These are phyloP conservation scores for Arthrobotrys megalospora DNA, from an alignment of 2,329 filamentous ascomycete genomes.

Conservation along the genomic window DNA sequence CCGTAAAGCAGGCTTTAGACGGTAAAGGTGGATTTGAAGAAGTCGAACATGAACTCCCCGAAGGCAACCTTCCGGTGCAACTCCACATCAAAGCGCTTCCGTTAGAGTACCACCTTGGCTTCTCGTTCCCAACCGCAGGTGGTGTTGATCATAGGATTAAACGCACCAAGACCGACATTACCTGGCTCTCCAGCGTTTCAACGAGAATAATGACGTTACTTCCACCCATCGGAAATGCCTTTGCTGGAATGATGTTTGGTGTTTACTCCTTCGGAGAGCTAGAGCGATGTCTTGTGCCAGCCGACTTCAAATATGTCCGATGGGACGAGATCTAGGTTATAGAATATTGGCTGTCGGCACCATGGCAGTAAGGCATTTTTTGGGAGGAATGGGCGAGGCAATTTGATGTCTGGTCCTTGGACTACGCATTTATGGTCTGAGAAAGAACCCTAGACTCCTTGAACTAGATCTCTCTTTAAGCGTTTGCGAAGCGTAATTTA, in stretches of 20 bases:
- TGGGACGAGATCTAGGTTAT: conserved; percentile 39
- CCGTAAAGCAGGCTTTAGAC: conserved; percentile 63
- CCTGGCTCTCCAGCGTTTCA: conserved; percentile 52
- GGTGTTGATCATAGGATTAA: conserved; percentile 1
- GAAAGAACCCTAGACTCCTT: too few species aligned
- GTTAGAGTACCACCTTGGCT: conserved; percentile 49
- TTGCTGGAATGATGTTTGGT: conserved; percentile 70
- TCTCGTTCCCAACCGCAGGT: conserved; percentile 20
- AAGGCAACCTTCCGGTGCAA: conserved; percentile 24
- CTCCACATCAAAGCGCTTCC: conserved; percentile 55
- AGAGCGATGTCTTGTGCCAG: conserved; percentile 67
- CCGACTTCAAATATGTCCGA: conserved; percentile 68
- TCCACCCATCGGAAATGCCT: conserved; percentile 68
- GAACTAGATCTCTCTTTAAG: too few species aligned
- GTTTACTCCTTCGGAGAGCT: conserved; percentile 69
- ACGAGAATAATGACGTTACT: conserved; percentile 66
- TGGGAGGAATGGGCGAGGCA: too few species aligned
- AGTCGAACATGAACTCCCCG: conserved; percentile 29
- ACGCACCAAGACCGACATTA: conserved; percentile 62
- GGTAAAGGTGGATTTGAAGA: conserved; percentile 48
- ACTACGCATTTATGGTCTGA: too few species aligned
- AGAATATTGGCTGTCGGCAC: background rate
- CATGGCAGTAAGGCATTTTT: too few species aligned
- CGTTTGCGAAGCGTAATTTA: too few species aligned
- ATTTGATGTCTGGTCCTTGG: too few species aligned